Evolutionary conservation across 1,284 basidiomycete species (phyloP), one percentile per base, ranked within the genome.

Genomic region (Lentinula novae-zelandiae): DNA sequence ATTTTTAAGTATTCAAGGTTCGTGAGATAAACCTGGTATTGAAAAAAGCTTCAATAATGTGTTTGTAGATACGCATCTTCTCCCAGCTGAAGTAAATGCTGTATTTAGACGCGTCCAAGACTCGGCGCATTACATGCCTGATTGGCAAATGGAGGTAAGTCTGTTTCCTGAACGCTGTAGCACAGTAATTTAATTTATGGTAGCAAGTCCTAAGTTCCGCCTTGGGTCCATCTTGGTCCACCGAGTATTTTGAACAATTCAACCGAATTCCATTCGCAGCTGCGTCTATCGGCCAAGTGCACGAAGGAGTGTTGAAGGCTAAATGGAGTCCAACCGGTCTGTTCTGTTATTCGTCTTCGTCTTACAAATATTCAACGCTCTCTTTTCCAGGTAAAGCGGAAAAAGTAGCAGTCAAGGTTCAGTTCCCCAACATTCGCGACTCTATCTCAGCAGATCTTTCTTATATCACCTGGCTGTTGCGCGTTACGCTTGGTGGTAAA

Each of bases 231-330:
- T 80, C 89, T 15, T 98, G 95, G 95, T 72, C 78, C 12, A 71
- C 81, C 27, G 76, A 84, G 46, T 58, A 51, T 22, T 99, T 98
- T 70, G 71, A 75, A 3, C 79, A 83, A 0, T 98, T 98, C 71
- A 86, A 92, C 62, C 86, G 92, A 7, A 81, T 93, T 0, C 97
- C 97, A 0, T 93, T 99, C 67, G 96, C 96, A 0, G 93, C 96
- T 0, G 97, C 96, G 0, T 97, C 95, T 2, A 98, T 99, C 44
- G 97, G 96, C 0, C 97, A 99, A 73, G 96, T 99, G 0, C 97
- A 99, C 70, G 78, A 75, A 0, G 96, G 92, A 0, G 78, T 84
- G 1, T 82, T 97, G 12, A 70, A 80, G 0, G 73, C 80, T 0
- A 66, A 74, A 40, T 69, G 71, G 15, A 81, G 82, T 49, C 80